These are phyloP conservation scores for Brachypodium distachyon DNA, from an alignment of 202 grass and related monocot species.

Conservation along the genomic window DNA sequence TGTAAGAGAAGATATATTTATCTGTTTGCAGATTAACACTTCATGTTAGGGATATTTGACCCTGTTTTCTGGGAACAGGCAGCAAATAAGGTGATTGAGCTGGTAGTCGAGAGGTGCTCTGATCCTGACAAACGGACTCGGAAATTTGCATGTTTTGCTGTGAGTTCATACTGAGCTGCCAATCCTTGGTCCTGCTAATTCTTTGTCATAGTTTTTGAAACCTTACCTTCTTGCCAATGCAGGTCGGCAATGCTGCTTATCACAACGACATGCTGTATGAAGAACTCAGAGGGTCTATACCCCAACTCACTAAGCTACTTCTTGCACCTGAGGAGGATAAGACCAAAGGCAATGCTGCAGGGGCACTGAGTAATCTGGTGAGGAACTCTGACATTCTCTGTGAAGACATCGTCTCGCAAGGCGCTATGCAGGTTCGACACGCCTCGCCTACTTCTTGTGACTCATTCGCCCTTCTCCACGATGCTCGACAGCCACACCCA, in stretches of 20 bases:
- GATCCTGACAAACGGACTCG: conserved; percentile 82
- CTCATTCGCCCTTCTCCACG: too few relatives aligned
- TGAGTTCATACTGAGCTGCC: conserved; percentile 26
- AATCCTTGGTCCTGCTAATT: neutral
- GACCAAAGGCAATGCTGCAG: conserved; percentile 92
- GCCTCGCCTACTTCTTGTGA: neutral
- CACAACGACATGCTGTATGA: conserved; percentile 92
- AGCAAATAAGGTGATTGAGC: conserved; percentile 59
- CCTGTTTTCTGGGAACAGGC: conserved; percentile 38
- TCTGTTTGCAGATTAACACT: neutral
- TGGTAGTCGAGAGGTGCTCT: conserved; percentile 87
- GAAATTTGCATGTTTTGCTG: conserved; percentile 98
- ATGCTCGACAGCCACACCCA: neutral
- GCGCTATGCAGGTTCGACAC: conserved; percentile 63
- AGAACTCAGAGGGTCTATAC: conserved; percentile 63
- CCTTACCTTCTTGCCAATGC: neutral
- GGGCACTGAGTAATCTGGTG: conserved; percentile 81
- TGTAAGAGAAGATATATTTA: conserved; percentile 42
- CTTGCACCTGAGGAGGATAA: conserved; percentile 85
- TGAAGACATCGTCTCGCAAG: conserved; percentile 61
- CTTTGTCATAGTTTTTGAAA: neutral
- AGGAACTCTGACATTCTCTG: conserved; percentile 64
- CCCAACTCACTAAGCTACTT: conserved; percentile 75
- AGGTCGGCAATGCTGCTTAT: conserved; percentile 98
- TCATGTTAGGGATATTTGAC: conserved; percentile 5